phyloP scores from a whole-genome alignment of 2,329 filamentous ascomycete genomes.

The Lachnum nothofagi region DNA sequence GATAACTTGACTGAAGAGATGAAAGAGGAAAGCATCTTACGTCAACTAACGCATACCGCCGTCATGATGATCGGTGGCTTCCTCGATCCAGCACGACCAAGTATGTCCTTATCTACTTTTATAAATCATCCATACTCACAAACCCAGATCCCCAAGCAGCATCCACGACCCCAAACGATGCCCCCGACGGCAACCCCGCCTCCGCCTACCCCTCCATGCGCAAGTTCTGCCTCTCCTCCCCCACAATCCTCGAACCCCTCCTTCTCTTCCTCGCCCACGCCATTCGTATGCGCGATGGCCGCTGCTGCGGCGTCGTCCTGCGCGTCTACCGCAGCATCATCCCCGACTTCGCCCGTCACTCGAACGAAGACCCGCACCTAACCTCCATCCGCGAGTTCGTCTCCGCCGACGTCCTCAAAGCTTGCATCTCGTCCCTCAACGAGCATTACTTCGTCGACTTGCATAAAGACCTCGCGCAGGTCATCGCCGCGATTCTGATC shows the following conservation, averaged over 20 bases:
- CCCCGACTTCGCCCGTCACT: slow-evolving; percentile 62
- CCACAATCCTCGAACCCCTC: slow-evolving; percentile 76
- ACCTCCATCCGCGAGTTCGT: slow-evolving; percentile 82
- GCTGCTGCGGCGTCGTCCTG: slow-evolving; percentile 80
- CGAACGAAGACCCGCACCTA: slow-evolving; percentile 39
- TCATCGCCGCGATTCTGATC: slow-evolving; percentile 81
- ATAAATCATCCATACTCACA: background rate
- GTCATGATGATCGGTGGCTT: slow-evolving; percentile 89
- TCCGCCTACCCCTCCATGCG: slow-evolving; percentile 55
- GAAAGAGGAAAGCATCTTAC: slow-evolving; percentile 92
- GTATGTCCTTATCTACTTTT: slow-evolving; percentile 41
- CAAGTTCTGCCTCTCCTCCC: slow-evolving; percentile 75
- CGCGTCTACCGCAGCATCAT: slow-evolving; percentile 82
- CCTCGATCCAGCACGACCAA: slow-evolving; percentile 67
- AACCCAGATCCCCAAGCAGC: slow-evolving; percentile 17
- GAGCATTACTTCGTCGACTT: slow-evolving; percentile 96
- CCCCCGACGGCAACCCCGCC: slow-evolving; percentile 16
- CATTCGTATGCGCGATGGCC: slow-evolving; percentile 81
- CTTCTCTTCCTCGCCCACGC: slow-evolving; percentile 88
- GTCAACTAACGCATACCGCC: slow-evolving; percentile 86
- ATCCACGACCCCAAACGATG: slow-evolving; percentile 23
- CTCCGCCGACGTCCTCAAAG: slow-evolving; percentile 79
- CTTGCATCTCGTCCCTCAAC: slow-evolving; percentile 83
- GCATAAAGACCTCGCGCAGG: slow-evolving; percentile 81
- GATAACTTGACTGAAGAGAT: slow-evolving; percentile 90